A percentile compares a stretch with the other conserved stretches of the same genome.
These are phyloP conservation scores for Colletotrichum sp. DNA, from an alignment of 2,329 filamentous ascomycete genomes.

Conservation along the genomic window DNA sequence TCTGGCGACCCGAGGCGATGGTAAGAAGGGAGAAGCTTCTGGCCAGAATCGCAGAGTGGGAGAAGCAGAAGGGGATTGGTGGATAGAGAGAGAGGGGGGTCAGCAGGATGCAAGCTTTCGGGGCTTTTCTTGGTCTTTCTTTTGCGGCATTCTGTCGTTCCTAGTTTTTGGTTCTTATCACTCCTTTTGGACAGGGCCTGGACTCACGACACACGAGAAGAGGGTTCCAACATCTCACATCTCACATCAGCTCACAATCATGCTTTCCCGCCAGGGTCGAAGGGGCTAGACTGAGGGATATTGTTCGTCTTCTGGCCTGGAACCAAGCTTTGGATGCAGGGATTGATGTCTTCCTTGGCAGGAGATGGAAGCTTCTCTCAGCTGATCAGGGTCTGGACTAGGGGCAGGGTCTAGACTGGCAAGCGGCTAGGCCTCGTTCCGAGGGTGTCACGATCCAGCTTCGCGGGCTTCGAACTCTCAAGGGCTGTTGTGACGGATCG, in stretches of 20 bases:
- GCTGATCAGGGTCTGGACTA: not conserved
- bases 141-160: not conserved
- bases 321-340: not conserved
- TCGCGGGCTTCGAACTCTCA: not conserved
- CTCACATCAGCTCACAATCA: not conserved
- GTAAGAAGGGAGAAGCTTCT: slow-evolving; percentile 31
- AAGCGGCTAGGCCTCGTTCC: not conserved
- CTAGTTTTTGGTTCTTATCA: not conserved
- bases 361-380: not conserved
- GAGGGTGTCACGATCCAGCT: not conserved
- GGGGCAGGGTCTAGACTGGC: not conserved
- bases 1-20: slow-evolving; percentile 37
- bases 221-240: not conserved
- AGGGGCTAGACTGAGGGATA: not conserved
- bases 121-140: not conserved
- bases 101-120: not conserved
- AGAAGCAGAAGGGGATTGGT: not conserved
- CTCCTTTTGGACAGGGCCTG: not conserved
- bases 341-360: not conserved
- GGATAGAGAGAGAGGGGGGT: not conserved
- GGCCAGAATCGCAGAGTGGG: slow-evolving; percentile 16
- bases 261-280: not conserved
- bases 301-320: not conserved
- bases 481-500: not conserved
- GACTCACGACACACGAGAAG: not conserved